These are phyloP conservation scores for Akanthomyces muscarius DNA, from an alignment of 2,329 filamentous ascomycete genomes.

Conservation along the genomic window DNA sequence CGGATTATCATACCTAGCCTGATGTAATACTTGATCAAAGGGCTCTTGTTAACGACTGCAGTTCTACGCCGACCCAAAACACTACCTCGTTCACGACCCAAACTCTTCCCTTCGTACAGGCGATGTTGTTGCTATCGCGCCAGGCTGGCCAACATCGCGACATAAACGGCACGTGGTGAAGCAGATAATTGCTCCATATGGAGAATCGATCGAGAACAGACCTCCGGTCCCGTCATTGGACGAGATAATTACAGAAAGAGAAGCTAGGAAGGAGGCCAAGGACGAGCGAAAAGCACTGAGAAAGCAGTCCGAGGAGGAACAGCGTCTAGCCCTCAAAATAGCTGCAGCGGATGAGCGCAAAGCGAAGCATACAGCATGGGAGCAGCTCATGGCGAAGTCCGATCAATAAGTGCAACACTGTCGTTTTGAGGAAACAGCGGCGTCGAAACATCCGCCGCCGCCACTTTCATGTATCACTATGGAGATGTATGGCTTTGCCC, in stretches of 20 bases:
- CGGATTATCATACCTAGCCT: neutral
- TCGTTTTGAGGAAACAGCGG: neutral
- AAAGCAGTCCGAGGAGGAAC: constrained; percentile 21
- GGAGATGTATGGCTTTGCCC: neutral
- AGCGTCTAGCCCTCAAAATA: constrained; percentile 24
- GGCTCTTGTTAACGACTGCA: constrained; percentile 16
- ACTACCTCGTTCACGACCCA: constrained; percentile 75
- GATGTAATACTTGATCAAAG: neutral
- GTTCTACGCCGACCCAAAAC: constrained; percentile 58
- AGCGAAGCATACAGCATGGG: constrained; percentile 23
- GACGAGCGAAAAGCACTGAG: constrained; percentile 44
- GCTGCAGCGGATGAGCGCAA: constrained; percentile 25
- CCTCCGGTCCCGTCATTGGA: constrained; percentile 62
- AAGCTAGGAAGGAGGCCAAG: constrained; percentile 54
- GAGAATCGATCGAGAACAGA: constrained; percentile 58
- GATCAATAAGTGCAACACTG: neutral
- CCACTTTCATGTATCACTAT: neutral
- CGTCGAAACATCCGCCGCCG: neutral
- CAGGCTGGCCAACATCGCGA: constrained; percentile 61
- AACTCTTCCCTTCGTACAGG: constrained; percentile 67
- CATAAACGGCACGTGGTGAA: constrained; percentile 71
- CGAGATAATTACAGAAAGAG: constrained; percentile 54
- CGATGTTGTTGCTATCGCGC: constrained; percentile 68
- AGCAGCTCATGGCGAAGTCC: neutral
- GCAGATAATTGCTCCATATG: constrained; percentile 67